A percentile compares a stretch with the other conserved stretches of the same genome.
These are phyloP conservation scores for Paraconiothyrium sp. DNA, from an alignment of 2,329 filamentous ascomycete genomes.

Conservation along the genomic window DNA sequence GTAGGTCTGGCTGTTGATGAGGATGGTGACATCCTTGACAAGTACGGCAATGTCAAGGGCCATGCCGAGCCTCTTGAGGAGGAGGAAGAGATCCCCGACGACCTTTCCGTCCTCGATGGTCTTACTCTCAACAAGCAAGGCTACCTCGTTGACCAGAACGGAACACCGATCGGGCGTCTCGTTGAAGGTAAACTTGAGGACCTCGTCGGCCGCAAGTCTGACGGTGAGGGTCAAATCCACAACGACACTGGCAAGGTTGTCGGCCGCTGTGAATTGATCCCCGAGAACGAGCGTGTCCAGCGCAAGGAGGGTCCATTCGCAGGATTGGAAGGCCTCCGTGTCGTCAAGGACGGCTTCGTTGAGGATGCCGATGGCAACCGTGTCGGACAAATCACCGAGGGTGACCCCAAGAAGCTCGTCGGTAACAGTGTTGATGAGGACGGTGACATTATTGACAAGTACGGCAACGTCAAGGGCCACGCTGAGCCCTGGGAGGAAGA, in stretches of 20 bases:
- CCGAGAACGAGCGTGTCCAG: conserved; percentile 64
- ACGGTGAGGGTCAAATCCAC: conserved; percentile 65
- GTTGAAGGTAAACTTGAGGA: conserved; percentile 66
- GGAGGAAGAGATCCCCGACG: conserved; percentile 55
- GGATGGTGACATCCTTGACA: conserved; percentile 70
- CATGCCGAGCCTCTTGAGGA: conserved; percentile 64
- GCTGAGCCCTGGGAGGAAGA: conserved; percentile 65
- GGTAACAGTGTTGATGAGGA: conserved; percentile 82
- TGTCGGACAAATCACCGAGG: conserved; percentile 75
- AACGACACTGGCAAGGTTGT: conserved; percentile 65
- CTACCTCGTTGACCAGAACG: conserved; percentile 63
- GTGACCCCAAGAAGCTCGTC: conserved; percentile 75
- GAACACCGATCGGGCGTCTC: conserved; percentile 64
- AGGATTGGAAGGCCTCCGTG: conserved; percentile 70
- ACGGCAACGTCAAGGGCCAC: conserved; percentile 69
- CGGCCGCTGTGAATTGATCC: conserved; percentile 67
- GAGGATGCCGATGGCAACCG: conserved; percentile 82
- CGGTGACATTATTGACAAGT: conserved; percentile 82
- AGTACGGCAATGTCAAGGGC: conserved; percentile 69
- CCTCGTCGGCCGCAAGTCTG: conserved; percentile 64
- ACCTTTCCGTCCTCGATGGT: conserved; percentile 64
- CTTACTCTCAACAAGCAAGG: conserved; percentile 67
- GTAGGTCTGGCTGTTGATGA: conserved; percentile 68
- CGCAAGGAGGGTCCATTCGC: conserved; percentile 73
- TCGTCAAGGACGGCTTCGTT: conserved; percentile 74